Conservation (phyloP, 305 asterid genomes). For the Fraxinus xanthoxyloides region DNA sequence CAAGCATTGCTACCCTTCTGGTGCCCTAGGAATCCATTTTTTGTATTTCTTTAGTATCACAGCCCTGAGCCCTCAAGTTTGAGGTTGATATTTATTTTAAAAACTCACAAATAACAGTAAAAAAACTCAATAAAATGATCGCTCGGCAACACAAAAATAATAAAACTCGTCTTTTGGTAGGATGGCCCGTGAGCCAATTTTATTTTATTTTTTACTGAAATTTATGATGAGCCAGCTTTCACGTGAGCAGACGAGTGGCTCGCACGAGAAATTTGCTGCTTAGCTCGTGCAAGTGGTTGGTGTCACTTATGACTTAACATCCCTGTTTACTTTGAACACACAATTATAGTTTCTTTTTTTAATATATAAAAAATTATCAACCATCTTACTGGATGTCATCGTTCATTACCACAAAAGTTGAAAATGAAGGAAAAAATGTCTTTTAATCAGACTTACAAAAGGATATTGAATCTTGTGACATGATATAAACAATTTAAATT, state of each 20-base stretch:
- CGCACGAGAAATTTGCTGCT: neutral
- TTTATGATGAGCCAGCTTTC: neutral
- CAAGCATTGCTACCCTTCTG: constrained; percentile 18
- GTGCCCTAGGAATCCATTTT: constrained; percentile 32
- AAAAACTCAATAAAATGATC: neutral
- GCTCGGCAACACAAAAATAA: too few relatives aligned
- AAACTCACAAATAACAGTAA: neutral
- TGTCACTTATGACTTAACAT: too few relatives aligned
- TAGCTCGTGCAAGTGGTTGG: neutral
- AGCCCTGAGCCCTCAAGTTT: constrained; percentile 12
- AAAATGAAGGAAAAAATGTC: neutral
- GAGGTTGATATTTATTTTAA: constrained; percentile 29
- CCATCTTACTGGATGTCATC: neutral
- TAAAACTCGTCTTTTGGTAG: neutral
- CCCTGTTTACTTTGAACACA: neutral
- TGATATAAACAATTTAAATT: neutral
- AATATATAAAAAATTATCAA: neutral
- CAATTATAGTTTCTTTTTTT: neutral
- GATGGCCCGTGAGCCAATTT: neutral
- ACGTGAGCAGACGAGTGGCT: neutral
- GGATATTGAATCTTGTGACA: neutral
- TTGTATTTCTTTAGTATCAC: constrained; percentile 1
- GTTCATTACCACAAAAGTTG: neutral
- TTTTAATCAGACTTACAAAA: neutral
- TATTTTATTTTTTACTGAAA: neutral